These are phyloP conservation scores for Xylariaceae sp. DNA, from an alignment of 2,329 filamentous ascomycete genomes.

Conservation along the genomic window DNA sequence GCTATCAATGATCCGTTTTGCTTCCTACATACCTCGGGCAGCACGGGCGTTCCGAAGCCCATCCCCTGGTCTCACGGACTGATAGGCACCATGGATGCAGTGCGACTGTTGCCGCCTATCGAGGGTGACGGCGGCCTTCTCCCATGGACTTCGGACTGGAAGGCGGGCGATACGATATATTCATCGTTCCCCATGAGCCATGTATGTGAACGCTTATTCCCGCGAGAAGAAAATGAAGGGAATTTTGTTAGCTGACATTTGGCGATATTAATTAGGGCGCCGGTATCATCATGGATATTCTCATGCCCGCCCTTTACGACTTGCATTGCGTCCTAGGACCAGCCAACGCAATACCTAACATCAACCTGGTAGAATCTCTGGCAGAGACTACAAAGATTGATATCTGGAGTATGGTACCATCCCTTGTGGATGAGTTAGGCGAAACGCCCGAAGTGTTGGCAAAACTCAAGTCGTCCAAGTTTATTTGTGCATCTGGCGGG, in stretches of 20 bases:
- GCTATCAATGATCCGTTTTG: slow-evolving; percentile 36
- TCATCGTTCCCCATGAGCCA: slow-evolving; percentile 38
- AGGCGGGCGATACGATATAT: slow-evolving; percentile 32
- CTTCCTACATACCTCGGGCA: slow-evolving; percentile 41
- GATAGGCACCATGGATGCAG: slow-evolving; percentile 36
- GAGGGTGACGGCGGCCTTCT: slow-evolving; percentile 30
- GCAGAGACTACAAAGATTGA: slow-evolving; percentile 35
- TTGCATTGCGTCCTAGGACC: slow-evolving; percentile 38
- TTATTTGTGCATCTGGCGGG: slow-evolving; percentile 36
- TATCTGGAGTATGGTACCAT: slow-evolving; percentile 39
- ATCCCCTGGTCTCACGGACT: slow-evolving; percentile 36
- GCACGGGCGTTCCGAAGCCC: slow-evolving; percentile 41
- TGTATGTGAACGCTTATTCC: slow-evolving; percentile 20
- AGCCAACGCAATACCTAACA: slow-evolving; percentile 34
- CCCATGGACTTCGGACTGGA: slow-evolving; percentile 33
- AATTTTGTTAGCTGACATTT: neutral
- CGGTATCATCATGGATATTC: slow-evolving; percentile 40
- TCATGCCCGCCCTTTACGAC: slow-evolving; percentile 36
- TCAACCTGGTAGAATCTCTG: slow-evolving; percentile 34
- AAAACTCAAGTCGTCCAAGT: slow-evolving; percentile 34
- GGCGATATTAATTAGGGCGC: slow-evolving; percentile 32
- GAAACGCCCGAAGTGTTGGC: slow-evolving; percentile 31
- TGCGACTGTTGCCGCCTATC: slow-evolving; percentile 33
- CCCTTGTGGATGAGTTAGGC: slow-evolving; percentile 35
- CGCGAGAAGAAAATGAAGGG: neutral